phyloP scores from a whole-genome alignment of 2,329 filamentous ascomycete species.

The Daldinia eschscholtzii region DNA sequence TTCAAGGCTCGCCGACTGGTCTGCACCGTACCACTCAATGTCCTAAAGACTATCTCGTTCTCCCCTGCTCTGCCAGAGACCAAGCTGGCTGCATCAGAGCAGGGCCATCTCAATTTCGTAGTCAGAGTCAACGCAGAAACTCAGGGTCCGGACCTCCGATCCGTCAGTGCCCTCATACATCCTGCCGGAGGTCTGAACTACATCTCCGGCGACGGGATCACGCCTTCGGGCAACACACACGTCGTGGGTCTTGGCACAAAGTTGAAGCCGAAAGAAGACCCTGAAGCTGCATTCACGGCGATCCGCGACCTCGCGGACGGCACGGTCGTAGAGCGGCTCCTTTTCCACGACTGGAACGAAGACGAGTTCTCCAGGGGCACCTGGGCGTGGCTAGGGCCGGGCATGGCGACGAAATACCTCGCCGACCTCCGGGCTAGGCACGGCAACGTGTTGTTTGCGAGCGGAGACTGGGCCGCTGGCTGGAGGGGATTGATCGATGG shows the following conservation, averaged over 20 bases:
- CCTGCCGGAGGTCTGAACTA: slow-evolving; percentile 57
- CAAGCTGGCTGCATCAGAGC: background rate
- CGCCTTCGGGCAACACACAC: slow-evolving; percentile 61
- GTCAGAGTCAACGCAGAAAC: slow-evolving; percentile 3
- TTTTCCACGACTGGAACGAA: slow-evolving; percentile 56
- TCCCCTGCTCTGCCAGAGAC: background rate
- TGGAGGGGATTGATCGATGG: slow-evolving; percentile 60
- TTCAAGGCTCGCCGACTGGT: background rate
- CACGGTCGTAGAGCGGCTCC: slow-evolving; percentile 10
- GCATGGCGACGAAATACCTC: slow-evolving; percentile 51
- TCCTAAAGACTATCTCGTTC: background rate
- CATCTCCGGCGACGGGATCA: slow-evolving; percentile 60
- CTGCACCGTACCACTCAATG: slow-evolving; percentile 3
- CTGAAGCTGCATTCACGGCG: slow-evolving; percentile 53
- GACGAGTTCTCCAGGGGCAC: slow-evolving; percentile 57
- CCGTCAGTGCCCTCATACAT: slow-evolving; percentile 3
- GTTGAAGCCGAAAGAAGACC: slow-evolving; percentile 58
- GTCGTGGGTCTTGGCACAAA: slow-evolving; percentile 61
- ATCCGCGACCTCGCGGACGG: slow-evolving; percentile 49
- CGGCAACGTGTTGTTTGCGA: slow-evolving; percentile 57
- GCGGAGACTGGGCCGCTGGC: slow-evolving; percentile 58
- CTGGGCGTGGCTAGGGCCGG: slow-evolving; percentile 52
- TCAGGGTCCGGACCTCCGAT: slow-evolving; percentile 1
- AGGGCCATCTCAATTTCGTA: background rate
- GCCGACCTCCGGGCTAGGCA: slow-evolving; percentile 52